Percentiles rank a stretch among this genome's conserved stretches.
phyloP scores from a whole-genome alignment of 768 basidiomycete genomes.

The Mycena rosella region DNA sequence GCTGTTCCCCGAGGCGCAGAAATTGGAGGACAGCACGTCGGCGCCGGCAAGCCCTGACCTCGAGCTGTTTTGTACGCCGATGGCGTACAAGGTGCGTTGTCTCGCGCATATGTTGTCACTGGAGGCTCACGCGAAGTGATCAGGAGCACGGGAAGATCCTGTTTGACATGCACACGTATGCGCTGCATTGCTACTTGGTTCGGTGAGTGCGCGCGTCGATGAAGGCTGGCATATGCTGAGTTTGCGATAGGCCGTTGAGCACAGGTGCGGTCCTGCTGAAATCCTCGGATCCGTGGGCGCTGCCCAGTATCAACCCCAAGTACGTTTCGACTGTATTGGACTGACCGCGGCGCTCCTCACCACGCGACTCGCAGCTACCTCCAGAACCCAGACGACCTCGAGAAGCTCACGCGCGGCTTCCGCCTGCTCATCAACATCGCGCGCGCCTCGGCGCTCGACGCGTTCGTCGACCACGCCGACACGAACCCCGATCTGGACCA shows the following conservation, averaged over 20 bases:
- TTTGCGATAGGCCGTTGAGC: conserved; percentile 41
- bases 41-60: conserved; percentile 61
- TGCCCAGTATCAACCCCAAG: conserved; percentile 61
- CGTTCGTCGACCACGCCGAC: conserved; percentile 51
- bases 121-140: not conserved
- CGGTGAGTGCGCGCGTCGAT: conserved; percentile 40
- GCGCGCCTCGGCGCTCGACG: conserved; percentile 54
- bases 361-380: conserved; percentile 56
- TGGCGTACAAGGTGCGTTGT: conserved; percentile 58
- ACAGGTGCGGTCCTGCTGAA: conserved; percentile 54
- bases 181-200: conserved; percentile 57
- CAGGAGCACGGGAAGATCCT: conserved; percentile 52
- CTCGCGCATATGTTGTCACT: not conserved
- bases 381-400: conserved; percentile 54
- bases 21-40: conserved; percentile 60
- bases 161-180: conserved; percentile 55
- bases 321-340: conserved; percentile 36
- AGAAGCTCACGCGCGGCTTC: conserved; percentile 58
- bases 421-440: conserved; percentile 55
- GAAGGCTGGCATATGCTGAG: not conserved
- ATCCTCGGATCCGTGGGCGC: conserved; percentile 56
- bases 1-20: conserved; percentile 59
- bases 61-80: conserved; percentile 58
- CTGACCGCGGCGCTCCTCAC: not conserved
- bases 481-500: conserved; percentile 56